phyloP scores from a whole-genome alignment of 1,139 yeast species.

The Scheffersomyces stambukii region DNA sequence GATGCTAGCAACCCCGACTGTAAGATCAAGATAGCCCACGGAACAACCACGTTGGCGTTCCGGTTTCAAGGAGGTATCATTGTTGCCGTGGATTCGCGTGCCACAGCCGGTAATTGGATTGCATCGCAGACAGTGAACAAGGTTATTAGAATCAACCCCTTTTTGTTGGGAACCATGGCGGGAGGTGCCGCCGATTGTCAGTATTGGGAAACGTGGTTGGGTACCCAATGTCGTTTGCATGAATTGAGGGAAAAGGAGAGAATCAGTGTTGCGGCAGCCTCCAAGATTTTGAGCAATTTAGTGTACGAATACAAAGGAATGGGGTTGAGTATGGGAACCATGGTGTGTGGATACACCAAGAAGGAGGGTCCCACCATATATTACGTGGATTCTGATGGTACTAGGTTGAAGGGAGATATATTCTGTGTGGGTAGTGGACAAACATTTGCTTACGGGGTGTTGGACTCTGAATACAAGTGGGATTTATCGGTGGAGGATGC shows the following conservation, averaged over 20 bases:
- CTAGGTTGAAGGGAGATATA: slow-evolving; percentile 88
- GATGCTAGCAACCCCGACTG: slow-evolving; percentile 90
- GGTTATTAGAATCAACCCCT: slow-evolving; percentile 94
- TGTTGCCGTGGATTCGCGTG: slow-evolving; percentile 96
- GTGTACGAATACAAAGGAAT: slow-evolving; percentile 94
- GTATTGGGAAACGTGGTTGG: slow-evolving; percentile 99
- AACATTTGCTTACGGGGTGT: slow-evolving; percentile 98
- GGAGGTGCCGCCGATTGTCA: slow-evolving; percentile 99
- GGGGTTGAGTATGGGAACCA: slow-evolving; percentile 99
- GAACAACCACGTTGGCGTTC: slow-evolving; percentile 96
- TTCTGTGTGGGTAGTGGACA: slow-evolving; percentile 99
- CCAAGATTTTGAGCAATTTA: slow-evolving; percentile 85
- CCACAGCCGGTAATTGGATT: slow-evolving; percentile 98
- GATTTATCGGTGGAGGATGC: slow-evolving; percentile 92
- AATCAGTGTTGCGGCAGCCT: slow-evolving; percentile 94
- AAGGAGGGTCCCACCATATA: slow-evolving; percentile 94
- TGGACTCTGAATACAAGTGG: slow-evolving; percentile 89
- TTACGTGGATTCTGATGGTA: slow-evolving; percentile 97
- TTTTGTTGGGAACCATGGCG: slow-evolving; percentile 95
- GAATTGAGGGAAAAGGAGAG: slow-evolving; percentile 93
- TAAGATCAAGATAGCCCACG: slow-evolving; percentile 94
- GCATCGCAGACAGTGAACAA: slow-evolving; percentile 98
- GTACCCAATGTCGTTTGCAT: slow-evolving; percentile 92
- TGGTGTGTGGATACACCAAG: slow-evolving; percentile 96
- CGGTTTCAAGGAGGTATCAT: slow-evolving; percentile 94